These are phyloP conservation scores for Trametes villosa DNA, from an alignment of 768 basidiomycete genomes.

Conservation along the genomic window DNA sequence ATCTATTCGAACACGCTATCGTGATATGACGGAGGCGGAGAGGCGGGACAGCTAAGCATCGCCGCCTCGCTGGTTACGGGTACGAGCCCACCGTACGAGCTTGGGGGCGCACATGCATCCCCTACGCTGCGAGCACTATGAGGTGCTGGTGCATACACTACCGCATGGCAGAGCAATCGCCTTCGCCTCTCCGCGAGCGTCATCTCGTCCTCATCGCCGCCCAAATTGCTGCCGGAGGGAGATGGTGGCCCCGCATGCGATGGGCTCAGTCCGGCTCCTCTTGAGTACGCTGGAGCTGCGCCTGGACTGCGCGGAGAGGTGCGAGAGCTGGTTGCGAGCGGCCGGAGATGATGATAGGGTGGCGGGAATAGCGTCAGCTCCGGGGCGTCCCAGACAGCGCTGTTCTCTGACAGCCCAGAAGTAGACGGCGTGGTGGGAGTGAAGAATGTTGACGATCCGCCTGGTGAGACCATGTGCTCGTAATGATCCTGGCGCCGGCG, in stretches of 20 bases:
- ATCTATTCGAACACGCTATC: background rate
- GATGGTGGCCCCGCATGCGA: background rate
- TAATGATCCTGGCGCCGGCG: too few species aligned
- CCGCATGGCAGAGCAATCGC: background rate
- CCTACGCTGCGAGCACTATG: background rate
- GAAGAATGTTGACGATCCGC: too few species aligned
- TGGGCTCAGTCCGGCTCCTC: too few species aligned
- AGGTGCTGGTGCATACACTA: background rate
- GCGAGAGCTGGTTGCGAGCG: background rate
- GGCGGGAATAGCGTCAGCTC: background rate
- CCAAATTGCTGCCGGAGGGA: background rate
- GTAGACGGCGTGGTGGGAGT: background rate
- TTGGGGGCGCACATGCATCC: too few species aligned
- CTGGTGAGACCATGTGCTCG: too few species aligned
- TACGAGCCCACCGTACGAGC: too few species aligned
- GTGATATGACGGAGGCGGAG: background rate
- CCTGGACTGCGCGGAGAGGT: background rate
- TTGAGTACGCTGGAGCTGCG: background rate
- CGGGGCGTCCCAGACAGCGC: background rate
- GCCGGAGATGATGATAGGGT: background rate
- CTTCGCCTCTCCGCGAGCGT: background rate
- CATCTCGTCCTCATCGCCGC: background rate
- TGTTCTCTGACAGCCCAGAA: background rate
- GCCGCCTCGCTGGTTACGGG: too few species aligned
- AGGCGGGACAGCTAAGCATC: background rate